Base-by-base conservation (phyloP, 2,329 filamentous ascomycete genomes). In the Botrytis porri region DNA sequence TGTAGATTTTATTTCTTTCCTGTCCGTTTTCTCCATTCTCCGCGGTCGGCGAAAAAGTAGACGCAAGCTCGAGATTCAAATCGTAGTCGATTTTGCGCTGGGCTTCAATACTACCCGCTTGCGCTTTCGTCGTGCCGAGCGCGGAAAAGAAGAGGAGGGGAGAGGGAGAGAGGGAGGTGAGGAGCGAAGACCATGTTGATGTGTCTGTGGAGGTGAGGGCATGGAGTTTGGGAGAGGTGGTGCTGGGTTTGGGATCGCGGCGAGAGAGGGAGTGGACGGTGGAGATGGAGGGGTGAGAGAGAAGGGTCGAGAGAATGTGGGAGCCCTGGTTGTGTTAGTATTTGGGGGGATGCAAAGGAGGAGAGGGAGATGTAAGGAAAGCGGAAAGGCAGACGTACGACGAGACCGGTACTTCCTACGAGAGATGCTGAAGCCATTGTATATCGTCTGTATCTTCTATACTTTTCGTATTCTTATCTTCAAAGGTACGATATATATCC, bases 71-170 rank as follows among this genome's bases (percentile, higher is more conserved):
- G 66, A 97, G 82, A 82, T 97, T 97, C 62, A 97, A 85, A 80
- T 96, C 94, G 80, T 94, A 89, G 83, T 98, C 95, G 76, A 98
- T 93, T 80, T 93, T 92, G 84, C 93, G 92, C 83, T 98, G 95
- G 75, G 90, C 89, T 41, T 89, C 91, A 76, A 97, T 84, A 73
- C 92, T 86, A 75, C 95, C 95, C 0, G 94, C 94, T 20, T 86
- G 86, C 0, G 85, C 91, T 66, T 90, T 88, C 0, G 95, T 98
- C 3, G 94, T 97, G 73, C 91, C 95, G 1, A 98, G 87, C 1
- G 89, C 89, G 3, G 92, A 94, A 83, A 95, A 89, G 83, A 96
- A 90, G 76, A 92, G 84, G 1, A 84, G 81, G 0, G 92, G 90
- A 0, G 85, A 75, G 0, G 60, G 59, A 18, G 41, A 22, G 20